phyloP scores from a whole-genome alignment of 257 asterid species.

The Plectranthus barbatus region DNA sequence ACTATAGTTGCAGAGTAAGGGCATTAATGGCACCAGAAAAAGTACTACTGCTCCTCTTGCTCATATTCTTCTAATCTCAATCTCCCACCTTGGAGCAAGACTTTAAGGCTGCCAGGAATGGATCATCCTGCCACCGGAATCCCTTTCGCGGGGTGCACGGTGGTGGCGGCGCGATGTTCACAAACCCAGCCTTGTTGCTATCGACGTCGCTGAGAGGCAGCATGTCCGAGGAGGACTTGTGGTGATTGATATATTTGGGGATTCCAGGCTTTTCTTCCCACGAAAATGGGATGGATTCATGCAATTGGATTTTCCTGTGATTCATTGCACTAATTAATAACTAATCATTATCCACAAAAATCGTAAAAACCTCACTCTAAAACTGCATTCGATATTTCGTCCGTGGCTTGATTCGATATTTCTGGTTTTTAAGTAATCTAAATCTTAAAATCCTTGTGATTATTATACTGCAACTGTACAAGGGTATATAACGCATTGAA shows the following conservation, averaged over 20 bases:
- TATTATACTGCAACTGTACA: too few relatives aligned
- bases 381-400: too few relatives aligned
- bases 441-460: too few relatives aligned
- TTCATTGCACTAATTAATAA: slow-evolving; percentile 20
- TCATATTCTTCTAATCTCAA: slow-evolving; percentile 3
- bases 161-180: slow-evolving; percentile 34
- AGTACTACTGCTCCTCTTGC: slow-evolving; percentile 8
- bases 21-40: slow-evolving; percentile 52
- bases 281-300: slow-evolving; percentile 52
- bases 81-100: slow-evolving; percentile 37
- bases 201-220: not conserved
- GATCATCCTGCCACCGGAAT: slow-evolving; percentile 34
- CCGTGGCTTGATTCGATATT: too few relatives aligned
- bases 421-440: too few relatives aligned
- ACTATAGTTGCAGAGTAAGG: too few relatives aligned
- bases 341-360: too few relatives aligned
- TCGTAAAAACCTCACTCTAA: too few relatives aligned
- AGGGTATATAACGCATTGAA: too few relatives aligned
- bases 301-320: slow-evolving; percentile 30
- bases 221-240: slow-evolving; percentile 13
- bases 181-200: not conserved
- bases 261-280: slow-evolving; percentile 82
- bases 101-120: slow-evolving; percentile 49
- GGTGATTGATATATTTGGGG: slow-evolving; percentile 32
- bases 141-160: slow-evolving; percentile 23